phyloP scores from a whole-genome alignment of 768 basidiomycete genomes.

The Suillus spraguei region DNA sequence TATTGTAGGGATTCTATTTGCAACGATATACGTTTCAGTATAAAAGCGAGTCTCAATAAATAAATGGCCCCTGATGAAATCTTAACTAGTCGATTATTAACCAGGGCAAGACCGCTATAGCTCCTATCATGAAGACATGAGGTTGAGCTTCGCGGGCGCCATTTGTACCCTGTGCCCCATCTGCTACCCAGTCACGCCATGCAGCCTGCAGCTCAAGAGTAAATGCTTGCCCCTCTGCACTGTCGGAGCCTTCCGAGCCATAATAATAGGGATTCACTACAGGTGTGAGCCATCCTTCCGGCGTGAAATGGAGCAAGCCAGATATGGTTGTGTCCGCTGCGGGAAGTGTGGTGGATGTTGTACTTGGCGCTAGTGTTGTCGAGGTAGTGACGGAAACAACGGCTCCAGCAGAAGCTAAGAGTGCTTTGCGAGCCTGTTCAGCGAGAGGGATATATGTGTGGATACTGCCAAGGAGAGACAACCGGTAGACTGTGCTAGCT shows the following conservation, averaged over 20 bases:
- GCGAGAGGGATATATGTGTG: slow-evolving; percentile 57
- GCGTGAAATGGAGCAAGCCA: slow-evolving; percentile 49
- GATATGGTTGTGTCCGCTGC: slow-evolving; percentile 14
- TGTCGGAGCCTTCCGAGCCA: slow-evolving; percentile 47
- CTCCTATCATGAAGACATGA: not conserved
- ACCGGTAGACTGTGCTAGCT: slow-evolving; percentile 75
- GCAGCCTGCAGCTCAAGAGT: slow-evolving; percentile 74
- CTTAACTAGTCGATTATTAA: not conserved
- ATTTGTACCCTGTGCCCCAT: slow-evolving; percentile 56
- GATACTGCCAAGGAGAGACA: slow-evolving; percentile 55
- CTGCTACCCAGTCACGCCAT: slow-evolving; percentile 71
- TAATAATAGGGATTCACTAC: slow-evolving; percentile 74
- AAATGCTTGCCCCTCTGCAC: slow-evolving; percentile 82
- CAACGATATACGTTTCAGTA: not conserved
- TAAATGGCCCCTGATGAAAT: not conserved
- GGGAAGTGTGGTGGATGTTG: slow-evolving; percentile 14
- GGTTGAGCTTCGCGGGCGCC: slow-evolving; percentile 21
- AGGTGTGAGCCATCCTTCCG: slow-evolving; percentile 67
- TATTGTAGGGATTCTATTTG: not conserved
- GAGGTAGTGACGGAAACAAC: slow-evolving; percentile 17
- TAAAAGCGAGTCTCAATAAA: not conserved
- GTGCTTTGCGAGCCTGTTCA: slow-evolving; percentile 50
- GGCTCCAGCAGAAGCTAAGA: slow-evolving; percentile 29
- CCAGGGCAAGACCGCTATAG: not conserved
- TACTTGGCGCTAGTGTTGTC: slow-evolving; percentile 1